These are phyloP conservation scores for Globisporangium radiosum DNA, from an alignment of 352 stramenopile genomes.

Conservation along the genomic window DNA sequence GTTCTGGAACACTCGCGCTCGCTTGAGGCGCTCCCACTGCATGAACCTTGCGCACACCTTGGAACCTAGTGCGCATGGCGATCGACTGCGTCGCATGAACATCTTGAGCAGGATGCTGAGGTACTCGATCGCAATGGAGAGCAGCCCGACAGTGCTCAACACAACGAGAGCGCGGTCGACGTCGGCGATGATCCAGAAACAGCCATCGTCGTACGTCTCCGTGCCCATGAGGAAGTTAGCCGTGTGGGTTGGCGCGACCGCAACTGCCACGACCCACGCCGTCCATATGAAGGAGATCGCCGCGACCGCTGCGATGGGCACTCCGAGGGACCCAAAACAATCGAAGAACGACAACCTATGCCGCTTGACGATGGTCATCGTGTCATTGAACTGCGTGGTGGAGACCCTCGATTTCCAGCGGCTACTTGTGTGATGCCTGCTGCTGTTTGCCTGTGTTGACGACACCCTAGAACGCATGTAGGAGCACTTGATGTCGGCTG, in stretches of 20 bases:
- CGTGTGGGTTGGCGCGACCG: conserved; percentile 17
- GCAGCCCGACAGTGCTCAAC: conserved; percentile 12
- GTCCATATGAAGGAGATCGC: conserved; percentile 24
- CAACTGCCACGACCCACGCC: conserved; percentile 23
- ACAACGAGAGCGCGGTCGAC: conserved; percentile 6
- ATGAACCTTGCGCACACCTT: background rate
- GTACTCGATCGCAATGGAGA: conserved; percentile 15
- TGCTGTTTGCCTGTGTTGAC: too few relatives aligned
- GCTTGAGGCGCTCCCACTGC: background rate
- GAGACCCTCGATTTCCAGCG: too few relatives aligned
- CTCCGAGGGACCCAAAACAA: conserved; percentile 16
- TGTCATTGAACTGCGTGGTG: background rate
- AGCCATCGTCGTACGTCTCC: conserved; percentile 28
- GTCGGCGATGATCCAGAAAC: conserved; percentile 38
- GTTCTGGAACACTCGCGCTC: background rate
- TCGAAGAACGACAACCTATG: conserved; percentile 13
- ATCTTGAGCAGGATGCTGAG: conserved; percentile 23
- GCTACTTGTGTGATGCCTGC: too few relatives aligned
- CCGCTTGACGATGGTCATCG: background rate
- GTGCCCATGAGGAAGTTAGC: conserved; percentile 52
- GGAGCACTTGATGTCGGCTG: too few relatives aligned
- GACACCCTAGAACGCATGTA: too few relatives aligned
- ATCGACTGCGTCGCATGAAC: conserved; percentile 9
- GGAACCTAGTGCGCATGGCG: background rate
- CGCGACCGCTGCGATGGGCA: conserved; percentile 12